A percentile compares a stretch with the other conserved stretches of the same genome.
Conservation (phyloP, 257 asterid genomes). For the Nicotiana undulata region DNA sequence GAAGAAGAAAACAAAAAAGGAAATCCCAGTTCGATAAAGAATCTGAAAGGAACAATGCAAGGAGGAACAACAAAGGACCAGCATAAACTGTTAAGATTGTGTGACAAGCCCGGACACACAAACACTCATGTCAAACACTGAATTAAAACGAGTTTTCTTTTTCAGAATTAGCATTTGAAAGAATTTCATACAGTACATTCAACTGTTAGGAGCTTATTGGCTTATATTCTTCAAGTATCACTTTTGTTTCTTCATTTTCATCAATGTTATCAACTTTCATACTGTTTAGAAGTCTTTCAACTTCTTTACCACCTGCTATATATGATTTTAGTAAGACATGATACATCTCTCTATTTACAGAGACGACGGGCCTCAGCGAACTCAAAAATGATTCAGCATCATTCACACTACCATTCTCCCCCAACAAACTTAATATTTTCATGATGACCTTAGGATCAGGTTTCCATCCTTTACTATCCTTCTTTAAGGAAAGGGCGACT, state of each 20-base stretch:
- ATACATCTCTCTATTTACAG: conserved; percentile 32
- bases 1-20: neutral
- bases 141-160: neutral
- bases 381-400: conserved; percentile 26
- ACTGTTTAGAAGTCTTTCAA: conserved; percentile 18
- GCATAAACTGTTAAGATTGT: neutral
- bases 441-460: conserved; percentile 31
- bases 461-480: conserved; percentile 18
- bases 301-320: conserved; percentile 31
- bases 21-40: neutral
- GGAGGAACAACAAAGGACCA: neutral
- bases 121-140: neutral
- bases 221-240: conserved; percentile 24
- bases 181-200: neutral
- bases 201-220: neutral
- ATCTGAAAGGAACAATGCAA: neutral
- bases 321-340: conserved; percentile 30
- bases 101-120: neutral
- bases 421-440: conserved; percentile 28
- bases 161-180: neutral
- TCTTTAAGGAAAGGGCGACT: conserved; percentile 34
- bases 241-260: conserved; percentile 42
- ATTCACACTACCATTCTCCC: conserved; percentile 32
- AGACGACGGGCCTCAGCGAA: conserved; percentile 25
- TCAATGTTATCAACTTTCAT: conserved; percentile 43